A percentile compares a stretch with the other conserved stretches of the same genome.
phyloP scores from a whole-genome alignment of 371 early-diverging fungal species.

The Rhizopus arrhizus region DNA sequence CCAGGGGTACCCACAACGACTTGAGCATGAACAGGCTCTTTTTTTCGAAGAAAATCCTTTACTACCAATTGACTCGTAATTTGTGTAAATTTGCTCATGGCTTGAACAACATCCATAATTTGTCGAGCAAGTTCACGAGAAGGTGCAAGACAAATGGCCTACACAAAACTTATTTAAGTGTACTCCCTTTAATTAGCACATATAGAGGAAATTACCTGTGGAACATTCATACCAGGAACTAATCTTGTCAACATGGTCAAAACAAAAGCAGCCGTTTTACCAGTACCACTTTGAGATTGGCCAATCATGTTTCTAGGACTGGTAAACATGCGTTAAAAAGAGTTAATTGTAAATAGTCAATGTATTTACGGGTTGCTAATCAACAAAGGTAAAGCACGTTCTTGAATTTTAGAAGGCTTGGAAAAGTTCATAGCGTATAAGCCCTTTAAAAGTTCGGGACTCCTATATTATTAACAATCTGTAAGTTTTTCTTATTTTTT shows the following conservation, averaged over 20 bases:
- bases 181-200: not conserved
- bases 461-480: constrained; percentile 26
- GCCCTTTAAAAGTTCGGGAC: constrained; percentile 84
- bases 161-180: constrained; percentile 10
- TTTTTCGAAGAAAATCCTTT: constrained; percentile 61
- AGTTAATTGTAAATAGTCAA: not conserved
- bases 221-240: constrained; percentile 34
- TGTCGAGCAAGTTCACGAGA: constrained; percentile 96
- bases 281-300: constrained; percentile 46
- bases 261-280: constrained; percentile 95
- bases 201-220: constrained; percentile 36
- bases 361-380: constrained; percentile 68
- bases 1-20: constrained; percentile 97
- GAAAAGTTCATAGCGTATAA: constrained; percentile 92
- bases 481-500: not conserved
- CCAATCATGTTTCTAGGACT: constrained; percentile 46
- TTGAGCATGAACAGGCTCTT: constrained; percentile 70
- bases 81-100: constrained; percentile 85
- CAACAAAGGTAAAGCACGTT: constrained; percentile 90
- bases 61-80: constrained; percentile 75
- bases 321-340: not conserved
- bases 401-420: constrained; percentile 96
- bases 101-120: constrained; percentile 83
- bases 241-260: constrained; percentile 84
- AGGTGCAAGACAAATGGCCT: constrained; percentile 96